These are phyloP conservation scores for Fusarium brachygibbosum DNA, from an alignment of 2,329 filamentous ascomycete species.

Conservation along the genomic window DNA sequence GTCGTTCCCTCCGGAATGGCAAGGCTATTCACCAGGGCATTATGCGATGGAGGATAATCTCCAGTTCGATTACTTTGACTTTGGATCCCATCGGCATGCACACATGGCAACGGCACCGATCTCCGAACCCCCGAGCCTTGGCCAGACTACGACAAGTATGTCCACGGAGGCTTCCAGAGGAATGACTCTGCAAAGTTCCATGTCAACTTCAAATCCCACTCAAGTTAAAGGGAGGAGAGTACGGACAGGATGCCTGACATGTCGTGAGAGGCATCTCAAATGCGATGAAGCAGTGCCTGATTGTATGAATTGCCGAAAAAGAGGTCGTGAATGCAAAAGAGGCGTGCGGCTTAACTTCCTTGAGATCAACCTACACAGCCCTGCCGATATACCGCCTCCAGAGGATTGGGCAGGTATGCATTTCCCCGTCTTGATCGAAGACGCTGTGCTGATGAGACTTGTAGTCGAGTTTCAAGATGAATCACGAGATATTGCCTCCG, in stretches of 20 bases:
- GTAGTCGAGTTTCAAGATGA: slow-evolving; percentile 86
- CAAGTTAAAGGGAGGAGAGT: slow-evolving; percentile 75
- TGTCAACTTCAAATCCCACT: slow-evolving; percentile 22
- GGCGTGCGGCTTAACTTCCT: slow-evolving; percentile 93
- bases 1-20: slow-evolving; percentile 31
- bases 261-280: slow-evolving; percentile 89
- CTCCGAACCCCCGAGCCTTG: slow-evolving; percentile 25
- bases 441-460: slow-evolving; percentile 21
- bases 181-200: slow-evolving; percentile 29
- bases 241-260: slow-evolving; percentile 91
- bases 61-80: slow-evolving; percentile 14
- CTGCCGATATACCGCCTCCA: slow-evolving; percentile 63
- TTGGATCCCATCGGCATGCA: slow-evolving; percentile 18
- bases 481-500: slow-evolving; percentile 88
- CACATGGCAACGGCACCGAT: slow-evolving; percentile 15
- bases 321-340: slow-evolving; percentile 85
- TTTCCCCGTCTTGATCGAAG: neutral
- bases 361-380: slow-evolving; percentile 80
- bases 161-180: slow-evolving; percentile 24
- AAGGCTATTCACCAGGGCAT: slow-evolving; percentile 25
- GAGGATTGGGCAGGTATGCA: slow-evolving; percentile 47
- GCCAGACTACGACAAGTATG: slow-evolving; percentile 14
- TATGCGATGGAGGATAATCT: slow-evolving; percentile 16
- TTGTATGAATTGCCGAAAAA: slow-evolving; percentile 87
- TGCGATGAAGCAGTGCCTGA: slow-evolving; percentile 80